phyloP scores from a whole-genome alignment of 306 rosid species.

The Betula pendula region DNA sequence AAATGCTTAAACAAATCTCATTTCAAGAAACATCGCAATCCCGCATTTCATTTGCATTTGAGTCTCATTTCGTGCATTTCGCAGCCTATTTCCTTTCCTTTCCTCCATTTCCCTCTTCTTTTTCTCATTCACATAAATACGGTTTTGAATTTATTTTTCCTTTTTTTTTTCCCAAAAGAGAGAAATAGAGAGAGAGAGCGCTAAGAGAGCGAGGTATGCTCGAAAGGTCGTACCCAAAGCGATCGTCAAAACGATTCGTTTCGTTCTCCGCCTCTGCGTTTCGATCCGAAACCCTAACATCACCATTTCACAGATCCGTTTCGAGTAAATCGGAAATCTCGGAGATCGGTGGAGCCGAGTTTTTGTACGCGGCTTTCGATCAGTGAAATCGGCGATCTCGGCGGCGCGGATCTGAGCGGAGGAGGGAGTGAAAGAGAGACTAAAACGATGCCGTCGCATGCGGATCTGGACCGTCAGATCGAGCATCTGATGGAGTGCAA shows the following conservation, averaged over 20 bases:
- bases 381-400: constrained; percentile 23
- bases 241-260: constrained; percentile 52
- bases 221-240: constrained; percentile 36
- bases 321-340: not conserved
- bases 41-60: constrained; percentile 37
- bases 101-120: constrained; percentile 48
- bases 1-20: not conserved
- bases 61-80: constrained; percentile 42
- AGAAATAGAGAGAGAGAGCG: constrained; percentile 12
- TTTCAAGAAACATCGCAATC: not conserved
- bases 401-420: constrained; percentile 50
- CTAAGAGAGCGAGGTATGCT: constrained; percentile 39
- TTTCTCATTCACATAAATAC: constrained; percentile 40
- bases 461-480: constrained; percentile 99
- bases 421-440: not conserved
- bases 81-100: not conserved
- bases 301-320: constrained; percentile 30
- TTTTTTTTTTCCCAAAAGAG: not conserved
- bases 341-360: constrained; percentile 27
- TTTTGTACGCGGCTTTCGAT: constrained; percentile 30
- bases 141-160: constrained; percentile 16
- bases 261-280: constrained; percentile 27
- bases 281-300: constrained; percentile 33
- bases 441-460: constrained; percentile 82
- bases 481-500: constrained; percentile 97